phyloP scores from a whole-genome alignment of 257 asterid genomes.

The Fraxinus americana region DNA sequence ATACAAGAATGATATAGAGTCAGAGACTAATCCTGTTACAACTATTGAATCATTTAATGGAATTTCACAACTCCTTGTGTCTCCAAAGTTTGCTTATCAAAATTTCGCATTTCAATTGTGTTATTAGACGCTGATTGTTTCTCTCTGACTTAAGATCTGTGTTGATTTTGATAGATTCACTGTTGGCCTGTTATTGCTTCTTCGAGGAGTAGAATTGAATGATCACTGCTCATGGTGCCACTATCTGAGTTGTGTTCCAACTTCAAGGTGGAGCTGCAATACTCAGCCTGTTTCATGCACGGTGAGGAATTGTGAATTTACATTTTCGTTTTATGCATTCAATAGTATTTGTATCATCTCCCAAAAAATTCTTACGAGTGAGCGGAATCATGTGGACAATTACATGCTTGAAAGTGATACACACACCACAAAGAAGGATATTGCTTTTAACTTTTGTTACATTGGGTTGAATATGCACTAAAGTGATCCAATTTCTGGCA shows the following conservation, averaged over 20 bases:
- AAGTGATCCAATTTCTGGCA: background rate
- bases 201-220: slow-evolving; percentile 82
- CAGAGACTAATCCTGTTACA: background rate
- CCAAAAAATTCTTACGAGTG: background rate
- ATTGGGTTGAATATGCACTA: too few species aligned
- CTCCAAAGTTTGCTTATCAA: background rate
- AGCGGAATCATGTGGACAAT: too few species aligned
- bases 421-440: background rate
- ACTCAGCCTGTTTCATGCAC: slow-evolving; percentile 62
- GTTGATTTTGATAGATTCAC: slow-evolving; percentile 50
- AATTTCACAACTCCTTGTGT: background rate
- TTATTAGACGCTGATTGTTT: background rate
- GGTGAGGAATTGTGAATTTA: slow-evolving; percentile 37
- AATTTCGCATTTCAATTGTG: too few species aligned
- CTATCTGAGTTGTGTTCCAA: slow-evolving; percentile 85
- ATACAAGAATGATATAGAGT: background rate
- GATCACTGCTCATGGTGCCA: slow-evolving; percentile 93
- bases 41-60: background rate
- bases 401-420: background rate
- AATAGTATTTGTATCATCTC: background rate
- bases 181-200: slow-evolving; percentile 64
- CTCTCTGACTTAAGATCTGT: background rate
- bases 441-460: background rate
- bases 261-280: slow-evolving; percentile 84
- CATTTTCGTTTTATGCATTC: background rate